Conservation (phyloP, 2,329 filamentous ascomycete genomes). For the Penicillium sp. region DNA sequence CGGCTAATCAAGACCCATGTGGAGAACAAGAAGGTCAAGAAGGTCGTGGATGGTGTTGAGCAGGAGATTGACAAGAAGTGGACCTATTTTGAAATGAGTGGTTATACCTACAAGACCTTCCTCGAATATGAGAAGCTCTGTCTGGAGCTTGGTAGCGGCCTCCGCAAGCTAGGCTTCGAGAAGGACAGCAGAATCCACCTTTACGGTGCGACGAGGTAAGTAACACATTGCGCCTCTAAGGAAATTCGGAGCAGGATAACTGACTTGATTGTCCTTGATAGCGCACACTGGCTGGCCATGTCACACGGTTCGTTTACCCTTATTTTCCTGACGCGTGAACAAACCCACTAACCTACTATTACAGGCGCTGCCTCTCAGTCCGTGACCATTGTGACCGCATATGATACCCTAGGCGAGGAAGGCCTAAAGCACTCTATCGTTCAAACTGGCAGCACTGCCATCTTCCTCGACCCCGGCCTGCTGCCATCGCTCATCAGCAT, state of each 20-base stretch:
- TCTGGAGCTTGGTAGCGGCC: constrained; percentile 68
- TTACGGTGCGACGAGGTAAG: constrained; percentile 77
- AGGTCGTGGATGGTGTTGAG: constrained; percentile 78
- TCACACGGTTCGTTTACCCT: constrained; percentile 60
- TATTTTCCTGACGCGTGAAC: neutral
- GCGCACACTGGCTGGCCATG: constrained; percentile 78
- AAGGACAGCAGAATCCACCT: constrained; percentile 71
- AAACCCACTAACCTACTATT: neutral
- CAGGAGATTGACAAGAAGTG: constrained; percentile 84
- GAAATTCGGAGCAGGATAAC: neutral
- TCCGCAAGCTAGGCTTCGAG: constrained; percentile 71
- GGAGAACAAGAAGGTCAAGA: constrained; percentile 87
- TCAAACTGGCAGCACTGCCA: constrained; percentile 76
- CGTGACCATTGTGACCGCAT: constrained; percentile 88
- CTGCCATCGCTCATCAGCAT: constrained; percentile 60
- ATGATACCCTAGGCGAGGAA: constrained; percentile 84
- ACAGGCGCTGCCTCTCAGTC: constrained; percentile 73
- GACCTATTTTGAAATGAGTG: constrained; percentile 82
- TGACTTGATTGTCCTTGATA: constrained; percentile 36
- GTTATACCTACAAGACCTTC: constrained; percentile 75
- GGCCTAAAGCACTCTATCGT: constrained; percentile 83
- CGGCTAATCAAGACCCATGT: constrained; percentile 74
- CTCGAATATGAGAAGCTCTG: constrained; percentile 72
- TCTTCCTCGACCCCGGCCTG: constrained; percentile 84
- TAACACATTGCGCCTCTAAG: constrained; percentile 6